Conservation (phyloP, 768 basidiomycete genomes). For the Antrodiella citrinella region DNA sequence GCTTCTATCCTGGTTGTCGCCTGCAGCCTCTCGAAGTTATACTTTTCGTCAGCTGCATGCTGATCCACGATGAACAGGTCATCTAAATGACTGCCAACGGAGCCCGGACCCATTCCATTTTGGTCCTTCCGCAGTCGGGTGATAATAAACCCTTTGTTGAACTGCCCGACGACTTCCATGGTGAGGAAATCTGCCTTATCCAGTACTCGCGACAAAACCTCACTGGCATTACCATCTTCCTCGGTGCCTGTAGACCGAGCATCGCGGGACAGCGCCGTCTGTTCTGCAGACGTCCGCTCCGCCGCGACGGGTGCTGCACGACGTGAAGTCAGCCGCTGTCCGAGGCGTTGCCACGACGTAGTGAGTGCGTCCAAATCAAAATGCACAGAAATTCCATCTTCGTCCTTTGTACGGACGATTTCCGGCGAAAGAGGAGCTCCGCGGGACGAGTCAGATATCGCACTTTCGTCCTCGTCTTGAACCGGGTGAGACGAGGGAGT, state of each 20-base stretch:
- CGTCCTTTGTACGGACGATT: background rate
- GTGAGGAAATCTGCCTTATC: constrained; percentile 74
- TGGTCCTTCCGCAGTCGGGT: constrained; percentile 45
- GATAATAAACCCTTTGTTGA: constrained; percentile 93
- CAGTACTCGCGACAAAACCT: constrained; percentile 76
- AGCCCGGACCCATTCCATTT: background rate
- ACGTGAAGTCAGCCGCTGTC: background rate
- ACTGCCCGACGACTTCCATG: constrained; percentile 90
- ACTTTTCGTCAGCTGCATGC: constrained; percentile 97
- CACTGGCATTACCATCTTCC: constrained; percentile 48
- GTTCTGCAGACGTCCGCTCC: background rate
- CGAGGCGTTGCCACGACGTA: background rate
- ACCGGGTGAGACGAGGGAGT: background rate
- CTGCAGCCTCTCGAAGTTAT: constrained; percentile 94
- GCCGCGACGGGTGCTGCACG: background rate
- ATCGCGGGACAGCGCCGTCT: background rate
- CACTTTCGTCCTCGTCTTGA: background rate
- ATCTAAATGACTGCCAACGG: constrained; percentile 54
- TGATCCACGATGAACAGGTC: constrained; percentile 97
- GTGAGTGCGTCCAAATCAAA: constrained; percentile 1
- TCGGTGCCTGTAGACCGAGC: constrained; percentile 29
- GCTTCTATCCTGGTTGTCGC: constrained; percentile 83
- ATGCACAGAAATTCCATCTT: constrained; percentile 1
- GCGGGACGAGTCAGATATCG: background rate
- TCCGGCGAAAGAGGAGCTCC: background rate